phyloP scores from a whole-genome alignment of 768 basidiomycete genomes.

The Suillus clintonianus region DNA sequence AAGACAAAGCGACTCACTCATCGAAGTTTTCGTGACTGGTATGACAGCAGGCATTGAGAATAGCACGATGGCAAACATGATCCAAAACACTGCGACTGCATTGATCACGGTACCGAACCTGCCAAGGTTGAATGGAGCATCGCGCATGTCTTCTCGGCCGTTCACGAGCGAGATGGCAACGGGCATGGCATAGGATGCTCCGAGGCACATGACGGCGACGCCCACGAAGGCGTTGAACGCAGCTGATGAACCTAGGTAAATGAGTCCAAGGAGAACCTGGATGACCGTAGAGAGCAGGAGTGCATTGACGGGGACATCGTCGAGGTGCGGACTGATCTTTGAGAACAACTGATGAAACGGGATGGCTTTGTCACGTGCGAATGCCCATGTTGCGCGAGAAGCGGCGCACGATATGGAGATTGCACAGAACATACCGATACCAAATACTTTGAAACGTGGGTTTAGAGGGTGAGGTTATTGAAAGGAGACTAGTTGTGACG shows the following conservation, averaged over 20 bases:
- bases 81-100: conserved; percentile 56
- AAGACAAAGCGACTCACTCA: conserved; percentile 38
- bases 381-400: conserved; percentile 71
- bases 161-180: conserved; percentile 53
- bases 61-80: conserved; percentile 59
- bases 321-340: conserved; percentile 40
- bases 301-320: conserved; percentile 60
- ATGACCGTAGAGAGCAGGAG: conserved; percentile 59
- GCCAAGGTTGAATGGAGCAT: conserved; percentile 55
- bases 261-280: conserved; percentile 61
- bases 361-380: conserved; percentile 67
- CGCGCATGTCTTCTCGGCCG: conserved; percentile 44
- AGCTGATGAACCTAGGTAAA: conserved; percentile 61
- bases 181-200: conserved; percentile 63
- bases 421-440: conserved; percentile 59
- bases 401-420: conserved; percentile 70
- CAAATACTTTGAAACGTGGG: conserved; percentile 43
- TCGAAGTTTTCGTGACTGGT: conserved; percentile 51
- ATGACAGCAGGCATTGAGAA: conserved; percentile 71
- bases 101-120: conserved; percentile 49
- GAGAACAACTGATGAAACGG: conserved; percentile 54
- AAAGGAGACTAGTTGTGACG: conserved; percentile 12
- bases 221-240: conserved; percentile 73
- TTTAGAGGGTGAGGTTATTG: background rate
- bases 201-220: conserved; percentile 66